Evolutionary conservation across 2,329 filamentous ascomycete species (phyloP).

Genomic region (Xylaria digitata): DNA sequence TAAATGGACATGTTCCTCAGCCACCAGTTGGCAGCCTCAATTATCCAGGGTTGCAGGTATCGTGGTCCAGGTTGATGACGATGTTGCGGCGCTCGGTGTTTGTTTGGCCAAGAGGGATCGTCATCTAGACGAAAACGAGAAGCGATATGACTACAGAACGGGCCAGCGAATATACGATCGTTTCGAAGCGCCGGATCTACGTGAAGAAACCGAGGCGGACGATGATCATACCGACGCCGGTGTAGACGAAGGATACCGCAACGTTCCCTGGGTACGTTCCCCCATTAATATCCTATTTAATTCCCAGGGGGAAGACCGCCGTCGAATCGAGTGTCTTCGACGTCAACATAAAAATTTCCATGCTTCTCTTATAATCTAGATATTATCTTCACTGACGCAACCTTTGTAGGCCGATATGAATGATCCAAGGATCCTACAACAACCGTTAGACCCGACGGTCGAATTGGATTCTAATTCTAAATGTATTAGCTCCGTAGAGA

Average conservation of each 20-base stretch:
- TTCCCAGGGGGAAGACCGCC: neutral
- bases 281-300: neutral
- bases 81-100: conserved; percentile 65
- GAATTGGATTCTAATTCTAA: conserved; percentile 17
- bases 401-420: conserved; percentile 64
- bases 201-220: conserved; percentile 71
- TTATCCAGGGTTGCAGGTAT: conserved; percentile 73
- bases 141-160: conserved; percentile 71
- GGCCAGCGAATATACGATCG: conserved; percentile 80
- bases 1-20: conserved; percentile 68
- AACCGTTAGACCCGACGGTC: conserved; percentile 45
- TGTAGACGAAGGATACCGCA: conserved; percentile 69
- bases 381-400: conserved; percentile 18
- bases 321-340: neutral
- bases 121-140: conserved; percentile 65
- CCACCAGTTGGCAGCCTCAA: conserved; percentile 74
- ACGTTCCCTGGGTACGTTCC: conserved; percentile 60
- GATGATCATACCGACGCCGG: conserved; percentile 54
- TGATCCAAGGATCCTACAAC: conserved; percentile 73
- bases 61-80: conserved; percentile 66
- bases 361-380: neutral
- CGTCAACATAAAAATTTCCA: neutral
- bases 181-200: conserved; percentile 77
- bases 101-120: conserved; percentile 77
- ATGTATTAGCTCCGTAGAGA: conserved; percentile 1